Base-by-base conservation (phyloP, 2,329 filamentous ascomycete genomes). In the Hypoxylon sp. region DNA sequence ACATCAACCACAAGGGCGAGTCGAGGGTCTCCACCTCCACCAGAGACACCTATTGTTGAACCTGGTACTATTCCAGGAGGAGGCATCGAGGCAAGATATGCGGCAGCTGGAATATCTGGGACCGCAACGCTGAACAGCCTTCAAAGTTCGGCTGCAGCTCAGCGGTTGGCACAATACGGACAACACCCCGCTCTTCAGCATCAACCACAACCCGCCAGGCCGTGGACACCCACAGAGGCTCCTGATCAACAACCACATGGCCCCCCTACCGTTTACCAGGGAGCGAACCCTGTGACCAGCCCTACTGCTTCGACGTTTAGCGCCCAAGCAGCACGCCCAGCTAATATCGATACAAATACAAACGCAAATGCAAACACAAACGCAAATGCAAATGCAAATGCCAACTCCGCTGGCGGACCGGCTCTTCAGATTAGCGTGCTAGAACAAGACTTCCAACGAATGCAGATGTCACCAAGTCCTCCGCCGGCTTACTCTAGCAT, bases 401-500 rank as follows among this genome's bases (percentile, higher is more conserved):
- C 54, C 31, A 62, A 59, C 57, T 49, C 63, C 62, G 43, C 57
- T 56, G 62, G 34, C 60, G 61, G 19, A 40, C 61, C 65, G 4
- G 65, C 65, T 41, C 69, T 84, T 21, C 83, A 86, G 61, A 78
- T 83, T 52, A 91, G 83, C 73, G 82, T 89, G n/a, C 72, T 96
- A 25, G 90, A 95, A 65, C 87, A 91, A 63, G 92, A 96, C 62
- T 89, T 96, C 68, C 86, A 91, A 61, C 85, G 91, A 12, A 81
- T 96, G 80, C 85, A 90, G 61, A 80, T 69, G 67, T 90, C 86
- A 20, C 89, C 90, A 15, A 91, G 91, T 44, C 92, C 93, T 9
- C 94, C 94, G 13, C 94, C 94, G n/a, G 93, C 94, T 4, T 99
- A 99, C 71, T 94, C 91, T 7, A 94, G 87, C 63, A 83, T 96